Base-by-base conservation (phyloP, 2,329 filamentous ascomycete genomes). In the Mycosphaerella sp. region DNA sequence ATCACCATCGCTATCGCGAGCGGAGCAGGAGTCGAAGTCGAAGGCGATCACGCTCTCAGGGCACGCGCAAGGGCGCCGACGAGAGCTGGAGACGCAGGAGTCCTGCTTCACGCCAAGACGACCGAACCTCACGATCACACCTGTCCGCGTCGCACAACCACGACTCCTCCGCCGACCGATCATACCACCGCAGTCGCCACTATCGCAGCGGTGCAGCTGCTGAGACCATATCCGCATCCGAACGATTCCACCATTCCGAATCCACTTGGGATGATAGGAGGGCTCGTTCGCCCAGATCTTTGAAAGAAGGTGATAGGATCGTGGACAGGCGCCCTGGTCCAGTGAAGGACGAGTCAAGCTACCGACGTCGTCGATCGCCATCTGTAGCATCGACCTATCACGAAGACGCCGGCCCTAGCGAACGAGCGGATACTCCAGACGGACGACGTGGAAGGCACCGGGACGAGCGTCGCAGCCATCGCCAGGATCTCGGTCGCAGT, bases 381-480 rank as follows among this genome's bases (percentile, higher is more conserved):
- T 75, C 74, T 11, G 63, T 59, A 55, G 72, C 74, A 43, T 71
- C 70, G 31, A 63, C 67, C 49, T 71, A 72, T 59, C 61, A 66
- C 50, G 61, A 64, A 21, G 64, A 65, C 38, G 58, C 67, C 38
- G 62, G 63, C 47, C 64, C 67, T 53, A 57, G 57, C 45, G 64
- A 69, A 43, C 67, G 57, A 39, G 49, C 45, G 39, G 29, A 41
- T 39, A 43, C 55, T 12, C 36, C 39, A 12, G 66, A 61, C 62
- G 59, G 53, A 59, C 64, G 11, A 69, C 72, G n/a, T 63, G 68
- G 57, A 45, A 45, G 50, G 38, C 58, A 54, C 46, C 52, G 55
- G 14, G 48, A 51, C n/a, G 44, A 45, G 29, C 42, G 50, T 48
- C 53, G 57, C 40, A 43, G 51, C 38, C 49, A 55, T 45, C 49